Evolutionary conservation across 2,329 filamentous ascomycete genomes (phyloP).

Genomic region (Tolypocladium album): DNA sequence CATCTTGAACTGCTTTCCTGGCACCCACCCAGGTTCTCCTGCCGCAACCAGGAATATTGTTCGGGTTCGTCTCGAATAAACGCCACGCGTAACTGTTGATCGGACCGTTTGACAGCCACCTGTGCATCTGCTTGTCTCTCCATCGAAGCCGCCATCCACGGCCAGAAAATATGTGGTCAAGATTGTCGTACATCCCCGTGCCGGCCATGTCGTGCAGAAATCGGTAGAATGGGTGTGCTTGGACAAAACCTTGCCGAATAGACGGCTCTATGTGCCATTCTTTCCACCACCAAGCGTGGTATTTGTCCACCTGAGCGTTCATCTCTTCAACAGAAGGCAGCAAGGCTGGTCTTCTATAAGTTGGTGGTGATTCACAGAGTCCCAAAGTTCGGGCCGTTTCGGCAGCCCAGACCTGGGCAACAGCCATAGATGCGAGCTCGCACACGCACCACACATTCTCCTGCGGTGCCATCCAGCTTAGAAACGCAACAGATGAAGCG

Average conservation of each 20-base stretch:
- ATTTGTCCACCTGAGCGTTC: conserved; percentile 13
- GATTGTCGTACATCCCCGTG: conserved; percentile 13
- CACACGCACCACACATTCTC: conserved; percentile 20
- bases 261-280: conserved; percentile 11
- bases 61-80: conserved; percentile 15
- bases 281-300: conserved; percentile 15
- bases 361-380: not conserved
- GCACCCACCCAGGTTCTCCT: conserved; percentile 11
- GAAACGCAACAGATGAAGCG: conserved; percentile 29
- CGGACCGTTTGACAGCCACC: conserved; percentile 13
- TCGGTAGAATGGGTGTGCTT: conserved; percentile 10
- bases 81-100: conserved; percentile 14
- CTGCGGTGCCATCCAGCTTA: conserved; percentile 23
- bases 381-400: not conserved
- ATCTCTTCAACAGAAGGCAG: conserved; percentile 11
- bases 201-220: conserved; percentile 15
- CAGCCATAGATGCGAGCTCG: conserved; percentile 27
- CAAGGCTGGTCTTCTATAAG: conserved; percentile 8
- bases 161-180: conserved; percentile 11
- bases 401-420: conserved; percentile 27
- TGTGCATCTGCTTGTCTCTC: conserved; percentile 12
- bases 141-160: conserved; percentile 13
- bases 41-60: conserved; percentile 12
- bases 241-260: conserved; percentile 10
- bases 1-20: conserved; percentile 10